Base-by-base conservation (phyloP, 192 early-diverging fungal species). In the Phlyctochytrium bullatum region DNA sequence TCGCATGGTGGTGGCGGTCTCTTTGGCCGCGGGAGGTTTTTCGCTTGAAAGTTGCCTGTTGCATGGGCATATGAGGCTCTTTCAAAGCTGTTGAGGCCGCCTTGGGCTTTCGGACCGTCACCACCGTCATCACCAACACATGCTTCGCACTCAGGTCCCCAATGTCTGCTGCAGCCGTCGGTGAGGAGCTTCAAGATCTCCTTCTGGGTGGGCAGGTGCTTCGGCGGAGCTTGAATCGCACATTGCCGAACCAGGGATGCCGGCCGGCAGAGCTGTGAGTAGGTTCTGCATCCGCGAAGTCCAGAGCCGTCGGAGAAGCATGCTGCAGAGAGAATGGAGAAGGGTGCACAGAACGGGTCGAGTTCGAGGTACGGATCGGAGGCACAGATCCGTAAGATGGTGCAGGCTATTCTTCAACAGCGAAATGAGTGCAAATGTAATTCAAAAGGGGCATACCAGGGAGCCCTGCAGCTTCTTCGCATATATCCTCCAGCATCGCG, bases 401-500 rank as follows among this genome's bases (percentile, higher is more conserved):
- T 1, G 61, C 61, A 1, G 17, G 30, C 29, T 31, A 35, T 27
- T 24, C 24, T 17, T n/a, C 20, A 17, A 29, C 57, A 29, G n/a
- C 29, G 27, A 0, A 16, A 16, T 27, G 24, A 24, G 27, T 29
- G 17, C 1, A 59, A 29, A 27, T 28, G 27, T 24, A 24, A 51
- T 27, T 27, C 20, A 3, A 23, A 27, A n/a, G n/a, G 6, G 60
- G 34, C 40, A 24, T 31, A 69, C 68, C 68, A 53, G 68, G 60
- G 36, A 62, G 12, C 25, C 31, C 50, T 34, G 27, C 10, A 23
- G 12, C 32, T 17, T 51, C 52, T 6, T 34, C 59, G 34, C 68
- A 69, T 3, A 69, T 35, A 35, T 69, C 60, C 24, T 3, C 40
- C 23, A 69, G 68, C 68, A 69, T 69, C 4, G 59, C 14, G 23